A percentile compares a stretch with the other conserved stretches of the same genome.
Conservation (phyloP, 2,329 filamentous ascomycete species). For the Aspergillus puulaauensis region DNA sequence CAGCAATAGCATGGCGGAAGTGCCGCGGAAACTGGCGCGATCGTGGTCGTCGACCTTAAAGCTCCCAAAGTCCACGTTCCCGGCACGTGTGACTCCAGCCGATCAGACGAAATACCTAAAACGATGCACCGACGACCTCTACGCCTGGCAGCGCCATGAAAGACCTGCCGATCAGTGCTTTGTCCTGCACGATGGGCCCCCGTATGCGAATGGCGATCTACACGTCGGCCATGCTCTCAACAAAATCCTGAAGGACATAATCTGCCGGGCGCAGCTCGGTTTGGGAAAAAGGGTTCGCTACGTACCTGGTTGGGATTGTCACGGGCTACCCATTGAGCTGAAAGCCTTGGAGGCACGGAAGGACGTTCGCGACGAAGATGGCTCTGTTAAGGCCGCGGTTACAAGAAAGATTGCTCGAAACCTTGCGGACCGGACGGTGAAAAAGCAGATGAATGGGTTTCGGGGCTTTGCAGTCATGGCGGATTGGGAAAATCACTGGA, state of each 20-base stretch:
- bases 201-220: slow-evolving; percentile 89
- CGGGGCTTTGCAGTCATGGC: slow-evolving; percentile 63
- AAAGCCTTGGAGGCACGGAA: slow-evolving; percentile 74
- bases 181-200: slow-evolving; percentile 89
- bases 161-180: slow-evolving; percentile 63
- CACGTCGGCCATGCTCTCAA: slow-evolving; percentile 95
- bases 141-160: slow-evolving; percentile 73
- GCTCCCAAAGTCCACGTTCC: slow-evolving; percentile 73
- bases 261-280: slow-evolving; percentile 76
- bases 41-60: slow-evolving; percentile 73
- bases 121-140: slow-evolving; percentile 82
- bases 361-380: slow-evolving; percentile 28
- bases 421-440: slow-evolving; percentile 56
- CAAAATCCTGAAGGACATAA: slow-evolving; percentile 95
- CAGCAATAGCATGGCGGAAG: slow-evolving; percentile 38
- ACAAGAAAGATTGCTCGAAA: slow-evolving; percentile 56
- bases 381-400: slow-evolving; percentile 42
- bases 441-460: slow-evolving; percentile 61
- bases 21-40: slow-evolving; percentile 37
- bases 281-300: slow-evolving; percentile 76
- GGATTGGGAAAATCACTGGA: slow-evolving; percentile 63
- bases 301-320: slow-evolving; percentile 94
- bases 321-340: slow-evolving; percentile 94
- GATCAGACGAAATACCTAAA: slow-evolving; percentile 62
- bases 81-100: slow-evolving; percentile 47